phyloP scores from a whole-genome alignment of 1,284 basidiomycete genomes.

The Boletellus deceptivus region DNA sequence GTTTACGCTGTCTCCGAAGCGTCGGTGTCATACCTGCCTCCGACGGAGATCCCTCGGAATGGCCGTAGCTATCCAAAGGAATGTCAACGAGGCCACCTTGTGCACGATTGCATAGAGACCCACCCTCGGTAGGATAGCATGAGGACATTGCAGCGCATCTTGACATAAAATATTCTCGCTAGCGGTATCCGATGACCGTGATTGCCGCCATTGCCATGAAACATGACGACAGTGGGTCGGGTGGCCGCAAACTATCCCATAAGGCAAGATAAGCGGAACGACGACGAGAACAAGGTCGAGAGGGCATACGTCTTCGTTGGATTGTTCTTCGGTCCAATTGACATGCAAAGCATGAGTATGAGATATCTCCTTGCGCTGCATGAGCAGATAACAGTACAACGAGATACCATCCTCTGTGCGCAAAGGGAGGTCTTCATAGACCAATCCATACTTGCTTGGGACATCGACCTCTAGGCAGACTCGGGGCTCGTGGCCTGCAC shows the following conservation, averaged over 20 bases:
- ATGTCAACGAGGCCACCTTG: background rate
- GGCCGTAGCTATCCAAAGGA: constrained; percentile 62
- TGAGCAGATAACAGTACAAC: constrained; percentile 61
- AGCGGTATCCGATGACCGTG: constrained; percentile 87
- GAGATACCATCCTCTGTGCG: constrained; percentile 59
- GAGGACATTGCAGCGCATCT: constrained; percentile 85
- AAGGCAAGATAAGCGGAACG: constrained; percentile 1
- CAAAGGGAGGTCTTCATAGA: constrained; percentile 73
- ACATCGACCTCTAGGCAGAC: constrained; percentile 58
- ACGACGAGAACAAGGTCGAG: background rate
- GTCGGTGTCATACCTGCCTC: constrained; percentile 62
- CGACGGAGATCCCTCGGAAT: constrained; percentile 78
- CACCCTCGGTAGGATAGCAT: constrained; percentile 88
- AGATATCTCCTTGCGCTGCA: constrained; percentile 43
- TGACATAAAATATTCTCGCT: constrained; percentile 80
- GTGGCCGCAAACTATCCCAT: constrained; percentile 56
- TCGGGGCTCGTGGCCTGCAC: background rate
- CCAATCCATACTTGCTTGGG: constrained; percentile 68
- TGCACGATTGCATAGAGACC: constrained; percentile 18
- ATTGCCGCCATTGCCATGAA: constrained; percentile 88
- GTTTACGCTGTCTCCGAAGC: background rate
- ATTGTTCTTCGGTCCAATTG: constrained; percentile 32
- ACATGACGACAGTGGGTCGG: constrained; percentile 84
- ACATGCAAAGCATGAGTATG: constrained; percentile 29
- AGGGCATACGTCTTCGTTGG: constrained; percentile 48